phyloP scores from a whole-genome alignment of 179 eudicot genomes.

The Corrigiola litoralis region DNA sequence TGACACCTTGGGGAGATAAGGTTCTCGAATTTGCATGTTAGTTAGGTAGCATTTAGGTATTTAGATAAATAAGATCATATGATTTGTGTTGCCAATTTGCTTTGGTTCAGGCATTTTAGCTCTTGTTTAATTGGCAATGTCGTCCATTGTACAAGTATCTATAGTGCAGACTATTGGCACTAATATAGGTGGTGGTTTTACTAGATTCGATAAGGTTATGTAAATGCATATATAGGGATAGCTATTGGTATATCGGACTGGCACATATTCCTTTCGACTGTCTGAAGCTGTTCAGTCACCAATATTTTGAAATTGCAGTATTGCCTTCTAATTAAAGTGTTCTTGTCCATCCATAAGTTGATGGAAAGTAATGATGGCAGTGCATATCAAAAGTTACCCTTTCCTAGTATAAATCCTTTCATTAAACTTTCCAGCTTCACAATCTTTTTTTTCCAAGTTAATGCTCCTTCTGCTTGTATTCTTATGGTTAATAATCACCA shows the following conservation, averaged over 20 bases:
- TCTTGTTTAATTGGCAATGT: not conserved
- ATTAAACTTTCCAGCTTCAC: not conserved
- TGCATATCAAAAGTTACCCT: not conserved
- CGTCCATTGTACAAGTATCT: not conserved
- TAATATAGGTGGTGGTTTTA: not conserved
- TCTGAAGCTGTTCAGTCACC: not conserved
- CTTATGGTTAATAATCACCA: not conserved
- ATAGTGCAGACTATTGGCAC: too few species aligned
- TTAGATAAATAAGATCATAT: not conserved
- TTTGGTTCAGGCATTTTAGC: conserved; percentile 1
- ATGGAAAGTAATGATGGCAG: too few species aligned
- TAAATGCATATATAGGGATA: too few species aligned
- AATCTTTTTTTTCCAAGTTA: not conserved
- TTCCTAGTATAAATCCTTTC: not conserved
- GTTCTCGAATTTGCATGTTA: not conserved
- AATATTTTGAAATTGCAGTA: too few species aligned
- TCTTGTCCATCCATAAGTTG: not conserved
- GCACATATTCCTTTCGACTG: not conserved
- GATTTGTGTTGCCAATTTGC: not conserved
- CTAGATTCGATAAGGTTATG: not conserved
- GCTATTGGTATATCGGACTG: too few species aligned
- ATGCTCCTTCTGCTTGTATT: not conserved
- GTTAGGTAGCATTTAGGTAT: not conserved
- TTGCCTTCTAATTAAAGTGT: not conserved
- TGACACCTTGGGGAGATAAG: not conserved